A percentile compares a stretch with the other conserved stretches of the same genome.
Conservation (phyloP, 164 flowering plant genomes). For the Saururus chinensis region DNA sequence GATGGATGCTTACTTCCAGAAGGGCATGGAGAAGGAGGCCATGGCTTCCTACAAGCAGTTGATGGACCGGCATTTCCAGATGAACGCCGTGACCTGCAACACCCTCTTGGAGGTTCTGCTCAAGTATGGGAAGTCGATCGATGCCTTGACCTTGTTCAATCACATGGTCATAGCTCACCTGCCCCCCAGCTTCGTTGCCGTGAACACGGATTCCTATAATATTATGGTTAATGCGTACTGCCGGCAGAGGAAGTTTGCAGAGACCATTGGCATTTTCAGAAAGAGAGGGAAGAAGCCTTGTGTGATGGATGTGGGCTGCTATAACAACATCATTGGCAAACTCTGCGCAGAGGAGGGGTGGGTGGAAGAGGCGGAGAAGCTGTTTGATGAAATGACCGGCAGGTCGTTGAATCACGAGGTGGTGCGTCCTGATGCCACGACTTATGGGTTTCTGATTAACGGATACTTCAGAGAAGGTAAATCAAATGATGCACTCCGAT, state of each 20-base stretch:
- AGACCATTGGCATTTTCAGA: constrained; percentile 43
- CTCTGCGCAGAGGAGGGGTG: constrained; percentile 40
- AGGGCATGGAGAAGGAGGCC: constrained; percentile 60
- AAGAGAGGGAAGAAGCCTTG: constrained; percentile 56
- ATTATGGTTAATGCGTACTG: constrained; percentile 71
- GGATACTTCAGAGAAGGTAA: constrained; percentile 41
- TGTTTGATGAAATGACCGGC: constrained; percentile 31
- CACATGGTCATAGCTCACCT: constrained; percentile 62
- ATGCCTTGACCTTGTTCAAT: constrained; percentile 56
- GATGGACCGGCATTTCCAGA: constrained; percentile 43
- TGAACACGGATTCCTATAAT: constrained; percentile 60
- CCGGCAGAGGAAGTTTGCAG: constrained; percentile 31
- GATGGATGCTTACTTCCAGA: constrained; percentile 66
- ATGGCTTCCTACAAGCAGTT: constrained; percentile 53
- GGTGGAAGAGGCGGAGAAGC: constrained; percentile 45
- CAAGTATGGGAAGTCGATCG: constrained; percentile 41
- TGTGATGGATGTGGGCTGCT: constrained; percentile 63
- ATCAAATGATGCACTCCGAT: constrained; percentile 44
- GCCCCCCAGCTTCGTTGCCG: constrained; percentile 54
- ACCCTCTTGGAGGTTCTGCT: constrained; percentile 55
- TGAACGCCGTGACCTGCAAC: constrained; percentile 73
- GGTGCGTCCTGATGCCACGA: constrained; percentile 43
- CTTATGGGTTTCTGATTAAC: constrained; percentile 41
- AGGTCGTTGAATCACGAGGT: too few relatives aligned
- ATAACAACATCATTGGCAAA: constrained; percentile 52